Conservation (phyloP, 805 yeast species). For the Kazachstania martiniae region DNA sequence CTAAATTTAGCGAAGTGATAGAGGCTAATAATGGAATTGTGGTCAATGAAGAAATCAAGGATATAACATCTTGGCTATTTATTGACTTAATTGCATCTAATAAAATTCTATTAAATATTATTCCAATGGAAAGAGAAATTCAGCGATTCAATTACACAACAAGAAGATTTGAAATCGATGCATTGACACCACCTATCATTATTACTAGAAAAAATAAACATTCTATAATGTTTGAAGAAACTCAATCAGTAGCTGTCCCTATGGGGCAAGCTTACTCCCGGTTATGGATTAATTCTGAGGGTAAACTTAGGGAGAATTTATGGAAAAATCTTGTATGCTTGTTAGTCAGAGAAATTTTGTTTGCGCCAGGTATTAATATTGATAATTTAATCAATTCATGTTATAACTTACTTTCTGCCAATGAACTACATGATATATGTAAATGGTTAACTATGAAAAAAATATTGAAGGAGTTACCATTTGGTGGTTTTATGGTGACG, state of each 20-base stretch:
- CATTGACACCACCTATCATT: constrained; percentile 55
- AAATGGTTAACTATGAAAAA: constrained; percentile 36
- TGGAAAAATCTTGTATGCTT: constrained; percentile 51
- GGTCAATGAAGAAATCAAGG: constrained; percentile 44
- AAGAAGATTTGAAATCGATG: constrained; percentile 55
- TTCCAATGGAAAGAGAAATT: constrained; percentile 42
- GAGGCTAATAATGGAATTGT: constrained; percentile 41
- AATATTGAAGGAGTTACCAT: constrained; percentile 8
- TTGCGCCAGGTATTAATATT: constrained; percentile 44
- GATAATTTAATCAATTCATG: constrained; percentile 12
- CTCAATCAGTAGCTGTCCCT: constrained; percentile 36
- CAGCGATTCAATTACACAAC: constrained; percentile 63
- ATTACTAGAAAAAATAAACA: constrained; percentile 3
- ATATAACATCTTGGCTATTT: constrained; percentile 52
- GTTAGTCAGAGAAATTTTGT: constrained; percentile 35
- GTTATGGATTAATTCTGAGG: constrained; percentile 62
- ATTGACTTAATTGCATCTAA: constrained; percentile 41
- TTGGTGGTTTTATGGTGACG: constrained; percentile 14
- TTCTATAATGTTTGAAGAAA: constrained; percentile 4
- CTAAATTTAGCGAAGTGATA: constrained; percentile 32
- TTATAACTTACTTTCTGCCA: constrained; percentile 25
- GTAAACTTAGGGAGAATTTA: constrained; percentile 43
- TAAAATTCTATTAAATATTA: constrained; percentile 35
- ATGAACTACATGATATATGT: constrained; percentile 31
- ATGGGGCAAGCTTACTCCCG: constrained; percentile 50